Conservation (phyloP, 208 protist species). For the Acanthamoeba sp. region DNA sequence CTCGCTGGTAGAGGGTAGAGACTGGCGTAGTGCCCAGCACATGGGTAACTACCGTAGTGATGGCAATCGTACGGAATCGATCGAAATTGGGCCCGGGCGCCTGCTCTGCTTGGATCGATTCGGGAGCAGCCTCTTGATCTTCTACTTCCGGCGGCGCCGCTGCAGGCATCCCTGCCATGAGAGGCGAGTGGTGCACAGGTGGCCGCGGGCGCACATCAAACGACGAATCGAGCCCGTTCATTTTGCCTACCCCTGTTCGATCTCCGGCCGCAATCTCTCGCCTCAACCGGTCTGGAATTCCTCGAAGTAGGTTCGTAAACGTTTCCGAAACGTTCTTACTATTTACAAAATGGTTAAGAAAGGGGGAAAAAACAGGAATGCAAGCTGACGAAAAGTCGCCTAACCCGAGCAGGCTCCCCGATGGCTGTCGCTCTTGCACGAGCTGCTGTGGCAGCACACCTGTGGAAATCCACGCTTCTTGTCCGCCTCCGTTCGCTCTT, state of each 20-base stretch:
- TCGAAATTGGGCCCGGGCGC: background rate
- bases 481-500: no score
- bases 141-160: background rate
- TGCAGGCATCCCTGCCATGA: background rate
- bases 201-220: background rate
- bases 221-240: conserved; percentile 9
- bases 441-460: no score
- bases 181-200: background rate
- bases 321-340: no score
- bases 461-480: no score
- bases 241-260: background rate
- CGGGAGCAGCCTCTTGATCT: background rate
- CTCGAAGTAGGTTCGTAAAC: no score
- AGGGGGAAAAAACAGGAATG: no score
- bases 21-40: background rate
- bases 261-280: no score
- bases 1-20: conserved; percentile 50
- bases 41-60: background rate
- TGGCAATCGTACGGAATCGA: background rate
- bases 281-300: no score
- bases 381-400: no score
- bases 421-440: no score
- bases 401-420: no score
- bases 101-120: background rate
- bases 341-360: no score